Conservation (phyloP, 371 early-diverging fungal species). For the Nematocida parisii region DNA sequence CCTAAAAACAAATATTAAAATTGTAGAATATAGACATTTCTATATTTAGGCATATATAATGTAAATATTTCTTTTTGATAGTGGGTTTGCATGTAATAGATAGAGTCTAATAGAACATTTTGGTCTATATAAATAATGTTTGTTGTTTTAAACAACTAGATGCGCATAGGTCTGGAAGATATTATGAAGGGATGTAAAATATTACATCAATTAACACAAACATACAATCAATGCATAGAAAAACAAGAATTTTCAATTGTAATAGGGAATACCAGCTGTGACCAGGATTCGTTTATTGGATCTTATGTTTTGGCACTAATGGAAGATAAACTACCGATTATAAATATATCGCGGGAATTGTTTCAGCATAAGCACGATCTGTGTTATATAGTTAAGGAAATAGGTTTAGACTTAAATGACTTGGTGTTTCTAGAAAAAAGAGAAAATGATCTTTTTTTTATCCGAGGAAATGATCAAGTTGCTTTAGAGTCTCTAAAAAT, state of each 20-base stretch:
- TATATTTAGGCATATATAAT: no score
- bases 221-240: conserved; percentile 28
- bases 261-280: conserved; percentile 66
- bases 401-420: conserved; percentile 59
- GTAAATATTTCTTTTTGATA: no score
- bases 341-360: conserved; percentile 64
- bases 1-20: no score
- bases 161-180: neutral
- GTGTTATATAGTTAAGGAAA: conserved; percentile 45
- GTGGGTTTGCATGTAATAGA: no score
- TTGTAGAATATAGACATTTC: no score
- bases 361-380: conserved; percentile 64
- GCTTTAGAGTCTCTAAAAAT: neutral
- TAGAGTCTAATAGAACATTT: no score
- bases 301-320: conserved; percentile 60
- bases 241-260: conserved; percentile 40
- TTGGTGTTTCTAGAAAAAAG: conserved; percentile 64
- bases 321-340: conserved; percentile 62
- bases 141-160: no score
- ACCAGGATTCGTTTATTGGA: conserved; percentile 66
- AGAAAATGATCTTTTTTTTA: neutral
- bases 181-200: conserved; percentile 4
- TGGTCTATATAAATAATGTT: no score
- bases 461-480: neutral
- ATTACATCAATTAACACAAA: conserved; percentile 38